These are phyloP conservation scores for Globisporangium sylvaticum DNA, from an alignment of 352 stramenopile genomes.

Conservation along the genomic window DNA sequence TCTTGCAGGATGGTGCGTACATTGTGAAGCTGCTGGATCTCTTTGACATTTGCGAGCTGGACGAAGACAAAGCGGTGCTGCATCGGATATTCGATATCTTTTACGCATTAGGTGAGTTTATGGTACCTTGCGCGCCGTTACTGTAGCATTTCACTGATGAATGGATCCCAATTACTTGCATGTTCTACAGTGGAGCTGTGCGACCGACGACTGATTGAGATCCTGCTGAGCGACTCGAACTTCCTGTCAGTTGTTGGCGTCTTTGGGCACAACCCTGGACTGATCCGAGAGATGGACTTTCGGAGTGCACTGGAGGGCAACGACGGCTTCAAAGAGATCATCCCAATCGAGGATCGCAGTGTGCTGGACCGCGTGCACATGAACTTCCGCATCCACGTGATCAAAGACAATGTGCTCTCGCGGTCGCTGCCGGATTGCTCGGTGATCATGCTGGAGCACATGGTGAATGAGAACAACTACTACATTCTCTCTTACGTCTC, in stretches of 20 bases:
- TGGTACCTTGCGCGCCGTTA: not conserved
- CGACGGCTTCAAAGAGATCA: conserved; percentile 69
- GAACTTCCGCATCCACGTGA: conserved; percentile 86
- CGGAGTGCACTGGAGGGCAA: conserved; percentile 53
- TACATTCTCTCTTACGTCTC: conserved; percentile 80
- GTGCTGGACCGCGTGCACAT: conserved; percentile 76
- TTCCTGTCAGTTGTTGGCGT: conserved; percentile 82
- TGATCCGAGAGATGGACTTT: conserved; percentile 78
- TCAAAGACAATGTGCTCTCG: conserved; percentile 84
- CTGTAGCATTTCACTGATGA: not conserved
- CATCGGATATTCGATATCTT: conserved; percentile 76
- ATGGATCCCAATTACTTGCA: no score
- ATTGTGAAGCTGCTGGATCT: conserved; percentile 71
- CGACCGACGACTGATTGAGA: conserved; percentile 59
- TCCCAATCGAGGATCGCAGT: conserved; percentile 54
- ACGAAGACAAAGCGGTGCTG: conserved; percentile 50
- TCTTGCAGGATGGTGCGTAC: conserved; percentile 55
- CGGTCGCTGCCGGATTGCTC: conserved; percentile 72
- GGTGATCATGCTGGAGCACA: conserved; percentile 75
- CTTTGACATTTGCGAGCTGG: conserved; percentile 69
- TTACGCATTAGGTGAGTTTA: conserved; percentile 50
- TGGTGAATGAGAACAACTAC: conserved; percentile 86
- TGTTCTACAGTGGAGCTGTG: conserved; percentile 75
- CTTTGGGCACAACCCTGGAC: conserved; percentile 72
- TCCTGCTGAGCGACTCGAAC: conserved; percentile 68